These are phyloP conservation scores for Trichoderma gracile DNA, from an alignment of 2,329 filamentous ascomycete species.

Conservation along the genomic window DNA sequence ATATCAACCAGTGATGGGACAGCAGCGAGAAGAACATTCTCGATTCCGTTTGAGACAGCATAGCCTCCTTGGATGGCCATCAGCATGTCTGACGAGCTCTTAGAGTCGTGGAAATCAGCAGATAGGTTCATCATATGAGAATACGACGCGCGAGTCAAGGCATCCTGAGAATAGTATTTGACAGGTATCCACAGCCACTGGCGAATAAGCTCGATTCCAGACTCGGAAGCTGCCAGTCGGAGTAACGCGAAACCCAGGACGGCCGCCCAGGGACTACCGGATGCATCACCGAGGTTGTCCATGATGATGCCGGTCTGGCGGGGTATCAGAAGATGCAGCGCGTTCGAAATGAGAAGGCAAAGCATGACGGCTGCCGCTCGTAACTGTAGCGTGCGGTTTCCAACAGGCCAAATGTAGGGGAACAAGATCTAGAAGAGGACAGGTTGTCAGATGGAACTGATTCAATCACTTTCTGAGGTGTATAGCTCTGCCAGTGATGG, in stretches of 20 bases:
- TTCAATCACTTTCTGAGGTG: neutral
- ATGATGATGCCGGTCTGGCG: constrained; percentile 78
- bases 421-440: constrained; percentile 61
- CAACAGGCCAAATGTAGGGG: constrained; percentile 75
- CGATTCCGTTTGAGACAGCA: constrained; percentile 56
- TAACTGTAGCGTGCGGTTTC: constrained; percentile 65
- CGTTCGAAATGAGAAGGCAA: constrained; percentile 69
- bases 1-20: constrained; percentile 63
- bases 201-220: constrained; percentile 55
- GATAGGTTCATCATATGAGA: constrained; percentile 62
- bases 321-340: constrained; percentile 75
- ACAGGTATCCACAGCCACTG: constrained; percentile 60
- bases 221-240: constrained; percentile 55
- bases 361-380: constrained; percentile 66
- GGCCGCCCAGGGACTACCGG: constrained; percentile 53
- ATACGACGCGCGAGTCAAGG: constrained; percentile 56
- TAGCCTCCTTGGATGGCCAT: constrained; percentile 57
- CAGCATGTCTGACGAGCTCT: constrained; percentile 60
- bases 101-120: constrained; percentile 62
- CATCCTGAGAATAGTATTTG: constrained; percentile 57
- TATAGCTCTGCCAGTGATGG: neutral
- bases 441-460: neutral
- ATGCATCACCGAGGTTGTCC: constrained; percentile 60
- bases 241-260: constrained; percentile 54
- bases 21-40: constrained; percentile 59